Percentiles rank a stretch among this genome's conserved stretches.
Conservation (phyloP, 108 stramenopile species). For the Fistulifera solaris region DNA sequence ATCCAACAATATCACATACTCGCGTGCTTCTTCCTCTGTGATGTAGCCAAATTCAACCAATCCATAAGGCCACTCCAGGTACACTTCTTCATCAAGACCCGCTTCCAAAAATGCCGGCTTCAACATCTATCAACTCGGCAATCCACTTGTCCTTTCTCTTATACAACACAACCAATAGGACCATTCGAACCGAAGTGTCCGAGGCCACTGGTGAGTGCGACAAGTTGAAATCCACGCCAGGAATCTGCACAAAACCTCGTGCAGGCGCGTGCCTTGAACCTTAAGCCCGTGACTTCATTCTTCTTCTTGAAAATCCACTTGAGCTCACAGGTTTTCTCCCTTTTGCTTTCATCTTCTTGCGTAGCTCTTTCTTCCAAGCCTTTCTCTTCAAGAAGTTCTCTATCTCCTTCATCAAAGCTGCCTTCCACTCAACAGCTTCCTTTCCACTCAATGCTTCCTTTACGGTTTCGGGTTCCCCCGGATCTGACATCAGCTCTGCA, state of each 20-base stretch:
- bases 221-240: constrained; percentile 10
- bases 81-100: constrained; percentile 1
- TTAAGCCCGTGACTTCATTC: not conserved
- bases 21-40: constrained; percentile 4
- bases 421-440: not conserved
- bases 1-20: constrained; percentile 4
- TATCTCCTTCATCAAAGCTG: not conserved
- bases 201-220: not conserved
- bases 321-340: not conserved
- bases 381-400: not conserved
- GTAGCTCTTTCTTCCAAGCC: constrained; percentile 7
- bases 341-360: not conserved
- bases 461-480: constrained; percentile 1
- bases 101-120: constrained; percentile 17
- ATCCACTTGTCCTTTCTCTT: not conserved
- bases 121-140: constrained; percentile 11
- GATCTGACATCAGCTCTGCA: constrained; percentile 2
- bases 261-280: constrained; percentile 1
- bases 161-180: not conserved
- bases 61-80: constrained; percentile 10
- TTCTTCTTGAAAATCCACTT: constrained; percentile 16
- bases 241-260: constrained; percentile 9
- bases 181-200: not conserved
- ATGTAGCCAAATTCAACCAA: constrained; percentile 7
- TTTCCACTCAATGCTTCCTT: constrained; percentile 7